phyloP scores from a whole-genome alignment of 176 grass and related monocot genomes.

The Oryza nivara region DNA sequence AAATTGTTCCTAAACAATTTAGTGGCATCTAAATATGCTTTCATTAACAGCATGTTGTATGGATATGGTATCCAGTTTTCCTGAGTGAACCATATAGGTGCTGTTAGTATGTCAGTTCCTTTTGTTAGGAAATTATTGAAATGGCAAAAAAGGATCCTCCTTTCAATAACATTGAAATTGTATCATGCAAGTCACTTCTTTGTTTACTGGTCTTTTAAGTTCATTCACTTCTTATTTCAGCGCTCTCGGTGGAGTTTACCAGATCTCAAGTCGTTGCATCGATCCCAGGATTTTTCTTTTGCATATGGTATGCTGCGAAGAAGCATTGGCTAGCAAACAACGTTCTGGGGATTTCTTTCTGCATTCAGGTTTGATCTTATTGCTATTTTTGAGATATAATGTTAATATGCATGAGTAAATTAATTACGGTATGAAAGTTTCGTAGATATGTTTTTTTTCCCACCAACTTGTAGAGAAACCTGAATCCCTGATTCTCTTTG shows the following conservation, averaged over 20 bases:
- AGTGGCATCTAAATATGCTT: neutral
- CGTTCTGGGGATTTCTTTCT: slow-evolving; percentile 88
- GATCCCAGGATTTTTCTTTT: slow-evolving; percentile 87
- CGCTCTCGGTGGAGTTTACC: slow-evolving; percentile 88
- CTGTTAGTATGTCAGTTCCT: neutral
- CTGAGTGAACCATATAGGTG: neutral
- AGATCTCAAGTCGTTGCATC: slow-evolving; percentile 86
- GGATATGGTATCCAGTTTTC: neutral
- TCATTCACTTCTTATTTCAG: slow-evolving; percentile 57
- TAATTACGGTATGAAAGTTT: neutral
- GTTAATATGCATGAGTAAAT: slow-evolving; percentile 8
- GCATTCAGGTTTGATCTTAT: slow-evolving; percentile 75
- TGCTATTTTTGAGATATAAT: slow-evolving; percentile 23
- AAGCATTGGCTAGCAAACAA: slow-evolving; percentile 99
- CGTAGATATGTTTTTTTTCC: neutral
- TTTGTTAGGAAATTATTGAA: neutral
- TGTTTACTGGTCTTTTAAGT: slow-evolving; percentile 1
- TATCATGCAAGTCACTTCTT: neutral
- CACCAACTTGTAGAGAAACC: neutral
- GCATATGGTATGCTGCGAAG: slow-evolving; percentile 79
- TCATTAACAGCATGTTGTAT: neutral
- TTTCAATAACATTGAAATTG: neutral
- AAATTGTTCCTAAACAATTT: neutral
- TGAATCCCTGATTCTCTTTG: slow-evolving; percentile 1
- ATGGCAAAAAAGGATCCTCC: neutral